phyloP scores from a whole-genome alignment of 208 protist species.

The Trypanosoma theileri region DNA sequence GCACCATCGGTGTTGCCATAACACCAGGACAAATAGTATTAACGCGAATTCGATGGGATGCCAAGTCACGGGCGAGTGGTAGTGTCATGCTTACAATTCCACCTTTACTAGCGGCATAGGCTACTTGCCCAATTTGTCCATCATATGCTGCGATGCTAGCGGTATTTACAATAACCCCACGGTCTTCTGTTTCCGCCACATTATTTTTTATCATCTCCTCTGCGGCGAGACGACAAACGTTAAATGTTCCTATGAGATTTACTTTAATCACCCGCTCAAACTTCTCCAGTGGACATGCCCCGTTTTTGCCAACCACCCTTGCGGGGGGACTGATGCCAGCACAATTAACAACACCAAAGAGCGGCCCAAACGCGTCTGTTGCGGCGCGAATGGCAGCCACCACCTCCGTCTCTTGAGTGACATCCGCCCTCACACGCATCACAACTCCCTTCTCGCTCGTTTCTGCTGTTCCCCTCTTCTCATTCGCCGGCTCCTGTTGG shows the following conservation, averaged over 20 bases:
- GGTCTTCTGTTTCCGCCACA: conserved; percentile 32
- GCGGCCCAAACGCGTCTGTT: conserved; percentile 43
- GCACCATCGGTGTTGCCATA: conserved; percentile 77
- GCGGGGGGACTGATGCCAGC: conserved; percentile 51
- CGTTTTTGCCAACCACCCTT: conserved; percentile 40
- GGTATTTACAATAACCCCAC: conserved; percentile 84
- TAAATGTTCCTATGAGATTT: conserved; percentile 83
- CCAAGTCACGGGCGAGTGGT: conserved; percentile 64
- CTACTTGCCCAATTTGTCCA: conserved; percentile 87
- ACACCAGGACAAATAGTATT: conserved; percentile 78
- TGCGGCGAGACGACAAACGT: conserved; percentile 62
- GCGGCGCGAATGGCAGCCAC: conserved; percentile 44
- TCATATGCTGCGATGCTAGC: conserved; percentile 79
- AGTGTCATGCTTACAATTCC: conserved; percentile 76
- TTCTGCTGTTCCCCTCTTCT: conserved; percentile 32
- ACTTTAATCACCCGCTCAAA: conserved; percentile 63
- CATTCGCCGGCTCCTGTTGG: background rate
- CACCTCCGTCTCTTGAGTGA: conserved; percentile 52
- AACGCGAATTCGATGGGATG: conserved; percentile 59
- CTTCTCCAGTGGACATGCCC: conserved; percentile 42
- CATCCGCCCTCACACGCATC: conserved; percentile 38
- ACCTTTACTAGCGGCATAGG: conserved; percentile 80
- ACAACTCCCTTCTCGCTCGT: conserved; percentile 33
- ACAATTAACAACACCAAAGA: conserved; percentile 79
- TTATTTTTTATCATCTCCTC: conserved; percentile 46